Base-by-base conservation (phyloP, 805 yeast genomes). In the Ogataea nitratoaversa region DNA sequence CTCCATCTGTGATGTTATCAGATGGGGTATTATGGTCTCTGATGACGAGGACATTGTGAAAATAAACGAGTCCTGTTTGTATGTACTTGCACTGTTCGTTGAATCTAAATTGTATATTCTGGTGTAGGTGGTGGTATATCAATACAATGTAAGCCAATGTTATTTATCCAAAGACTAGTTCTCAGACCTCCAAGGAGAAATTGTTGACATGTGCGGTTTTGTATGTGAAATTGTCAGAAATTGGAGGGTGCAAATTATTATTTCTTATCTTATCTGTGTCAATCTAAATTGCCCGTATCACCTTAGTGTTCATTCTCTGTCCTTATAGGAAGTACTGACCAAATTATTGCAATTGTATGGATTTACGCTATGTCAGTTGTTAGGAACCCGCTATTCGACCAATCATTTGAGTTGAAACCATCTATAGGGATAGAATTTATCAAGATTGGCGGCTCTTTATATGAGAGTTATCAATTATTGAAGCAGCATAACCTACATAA, bases 381-480 rank as follows among this genome's bases (percentile, higher is more conserved):
- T 5, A 19, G 32, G 17, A 30, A 19, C 23, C 19, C 31, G 6
- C 38, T 37, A 38, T 27, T 31, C 5, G n/a, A 20, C 11, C 34
- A 35, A 22, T 38, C 50, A 14, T 42, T 57, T 29, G 58, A 52
- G 8, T 43, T 57, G 14, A 34, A 28, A 6, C 63, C 62, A 13
- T 48, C 49, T 9, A 45, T 52, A 30, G 62, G 65, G 4, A 22
- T 60, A 5, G 61, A 57, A 2, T 38, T 38, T 19, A 42, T 60
- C 18, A 43, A 43, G 19, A 38, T 62, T 12, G 59, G 61, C 11
- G 41, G 33, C n/a, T 44, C 63, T 5, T 37, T 62, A 14, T 59
- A 46, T 42, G 52, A 52, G 32, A 27, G 45, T 4, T 31, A 57
- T 29, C 35, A 38, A 5, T 34, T 42, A 16, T 42, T 61, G 11